These are phyloP conservation scores for Coffea canephora DNA, from an alignment of 257 asterid genomes.

Conservation along the genomic window DNA sequence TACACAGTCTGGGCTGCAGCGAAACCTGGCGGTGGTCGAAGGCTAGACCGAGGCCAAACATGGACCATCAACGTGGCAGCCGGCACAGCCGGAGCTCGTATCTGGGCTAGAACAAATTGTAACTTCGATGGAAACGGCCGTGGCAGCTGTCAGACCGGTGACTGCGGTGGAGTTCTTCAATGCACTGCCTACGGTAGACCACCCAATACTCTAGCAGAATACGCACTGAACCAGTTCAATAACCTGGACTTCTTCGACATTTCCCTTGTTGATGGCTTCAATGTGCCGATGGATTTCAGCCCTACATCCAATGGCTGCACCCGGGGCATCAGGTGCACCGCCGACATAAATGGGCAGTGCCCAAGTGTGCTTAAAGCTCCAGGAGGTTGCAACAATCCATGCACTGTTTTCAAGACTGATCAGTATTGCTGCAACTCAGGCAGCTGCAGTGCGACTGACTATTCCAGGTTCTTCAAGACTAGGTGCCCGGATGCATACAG, in stretches of 20 bases:
- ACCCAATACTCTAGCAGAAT: slow-evolving; percentile 61
- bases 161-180: slow-evolving; percentile 30
- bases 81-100: slow-evolving; percentile 23
- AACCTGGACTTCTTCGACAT: slow-evolving; percentile 57
- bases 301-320: slow-evolving; percentile 8
- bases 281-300: slow-evolving; percentile 41
- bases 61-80: slow-evolving; percentile 23
- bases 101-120: slow-evolving; percentile 42
- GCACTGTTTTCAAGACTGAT: slow-evolving; percentile 59
- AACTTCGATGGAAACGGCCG: slow-evolving; percentile 28
- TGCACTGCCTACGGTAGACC: slow-evolving; percentile 51
- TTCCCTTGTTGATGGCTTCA: slow-evolving; percentile 64
- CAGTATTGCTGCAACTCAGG: slow-evolving; percentile 69
- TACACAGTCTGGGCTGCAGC: slow-evolving; percentile 41
- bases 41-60: slow-evolving; percentile 23
- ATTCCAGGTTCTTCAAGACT: slow-evolving; percentile 52
- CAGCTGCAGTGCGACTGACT: slow-evolving; percentile 49
- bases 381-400: slow-evolving; percentile 84
- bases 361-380: slow-evolving; percentile 42
- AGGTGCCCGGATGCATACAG: slow-evolving; percentile 57
- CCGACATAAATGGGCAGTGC: slow-evolving; percentile 52
- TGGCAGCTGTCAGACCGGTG: slow-evolving; percentile 35
- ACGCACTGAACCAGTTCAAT: slow-evolving; percentile 34
- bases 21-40: slow-evolving; percentile 32
- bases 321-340: slow-evolving; percentile 45